These are phyloP conservation scores for Tetracladium setigerum DNA, from an alignment of 495 filamentous ascomycete genomes.

Conservation along the genomic window DNA sequence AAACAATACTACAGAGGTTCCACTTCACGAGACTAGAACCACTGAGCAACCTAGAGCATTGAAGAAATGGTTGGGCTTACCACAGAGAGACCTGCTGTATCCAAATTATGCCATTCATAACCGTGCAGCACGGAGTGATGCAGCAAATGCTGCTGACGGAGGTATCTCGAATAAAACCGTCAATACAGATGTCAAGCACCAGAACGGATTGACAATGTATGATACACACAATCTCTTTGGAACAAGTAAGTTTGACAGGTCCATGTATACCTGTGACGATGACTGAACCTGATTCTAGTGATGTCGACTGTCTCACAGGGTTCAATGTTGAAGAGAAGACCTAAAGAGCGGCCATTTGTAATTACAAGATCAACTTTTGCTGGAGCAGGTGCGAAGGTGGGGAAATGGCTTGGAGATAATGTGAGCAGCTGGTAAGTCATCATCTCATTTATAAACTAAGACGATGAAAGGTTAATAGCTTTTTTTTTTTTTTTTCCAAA, in stretches of 20 bases:
- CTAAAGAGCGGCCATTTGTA: slow-evolving; percentile 59
- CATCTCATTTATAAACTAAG: too few species aligned
- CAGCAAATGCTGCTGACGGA: slow-evolving; percentile 41
- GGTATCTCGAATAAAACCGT: slow-evolving; percentile 67
- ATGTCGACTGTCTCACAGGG: slow-evolving; percentile 62
- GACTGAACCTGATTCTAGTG: slow-evolving; percentile 36
- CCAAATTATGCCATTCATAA: slow-evolving; percentile 75
- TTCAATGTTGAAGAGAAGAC: slow-evolving; percentile 65
- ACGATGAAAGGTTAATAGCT: too few species aligned
- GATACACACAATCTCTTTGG: slow-evolving; percentile 85
- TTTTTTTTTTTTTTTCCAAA: too few species aligned
- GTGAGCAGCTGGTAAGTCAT: slow-evolving; percentile 51
- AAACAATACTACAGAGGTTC: neutral
- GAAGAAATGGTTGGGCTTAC: slow-evolving; percentile 34
- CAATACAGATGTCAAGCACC: slow-evolving; percentile 65
- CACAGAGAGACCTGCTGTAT: slow-evolving; percentile 56
- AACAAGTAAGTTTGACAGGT: slow-evolving; percentile 39
- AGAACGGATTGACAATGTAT: slow-evolving; percentile 64
- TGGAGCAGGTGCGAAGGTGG: slow-evolving; percentile 69
- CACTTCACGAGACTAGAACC: slow-evolving; percentile 3
- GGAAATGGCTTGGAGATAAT: slow-evolving; percentile 90
- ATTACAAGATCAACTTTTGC: slow-evolving; percentile 84
- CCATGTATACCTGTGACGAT: neutral
- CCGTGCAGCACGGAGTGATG: slow-evolving; percentile 37
- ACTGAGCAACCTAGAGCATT: slow-evolving; percentile 28